Evolutionary conservation across 2,329 filamentous ascomycete genomes (phyloP).

Genomic region (Hansfordia pulvinata): DNA sequence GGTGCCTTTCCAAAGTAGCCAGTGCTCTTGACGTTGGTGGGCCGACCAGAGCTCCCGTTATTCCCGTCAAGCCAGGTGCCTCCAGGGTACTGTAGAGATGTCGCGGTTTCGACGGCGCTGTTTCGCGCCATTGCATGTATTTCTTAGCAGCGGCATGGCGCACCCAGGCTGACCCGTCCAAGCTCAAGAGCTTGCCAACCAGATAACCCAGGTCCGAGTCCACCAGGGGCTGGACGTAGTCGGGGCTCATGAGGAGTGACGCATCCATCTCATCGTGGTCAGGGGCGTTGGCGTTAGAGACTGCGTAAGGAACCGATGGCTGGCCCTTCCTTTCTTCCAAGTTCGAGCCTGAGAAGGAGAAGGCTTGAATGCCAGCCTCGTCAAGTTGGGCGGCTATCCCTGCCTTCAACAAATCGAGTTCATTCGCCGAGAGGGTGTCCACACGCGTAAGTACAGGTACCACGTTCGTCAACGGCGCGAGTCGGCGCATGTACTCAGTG

Average conservation of each 20-base stretch:
- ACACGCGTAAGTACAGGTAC: slow-evolving; percentile 70
- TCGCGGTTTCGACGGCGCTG: slow-evolving; percentile 10
- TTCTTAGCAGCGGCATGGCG: slow-evolving; percentile 76
- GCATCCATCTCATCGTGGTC: slow-evolving; percentile 84
- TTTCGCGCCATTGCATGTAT: slow-evolving; percentile 55
- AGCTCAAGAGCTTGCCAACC: slow-evolving; percentile 63
- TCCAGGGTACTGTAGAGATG: slow-evolving; percentile 22
- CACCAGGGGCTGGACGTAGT: slow-evolving; percentile 72
- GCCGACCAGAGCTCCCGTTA: slow-evolving; percentile 8
- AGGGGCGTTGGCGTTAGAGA: slow-evolving; percentile 59
- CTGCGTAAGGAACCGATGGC: slow-evolving; percentile 47
- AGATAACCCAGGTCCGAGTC: slow-evolving; percentile 60
- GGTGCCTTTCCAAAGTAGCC: slow-evolving; percentile 38
- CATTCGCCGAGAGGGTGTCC: slow-evolving; percentile 50
- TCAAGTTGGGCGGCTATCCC: slow-evolving; percentile 41
- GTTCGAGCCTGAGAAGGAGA: slow-evolving; percentile 44
- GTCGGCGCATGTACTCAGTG: slow-evolving; percentile 54
- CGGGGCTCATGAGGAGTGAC: slow-evolving; percentile 81
- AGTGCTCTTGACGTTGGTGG: slow-evolving; percentile 38
- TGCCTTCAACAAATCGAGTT: slow-evolving; percentile 45
- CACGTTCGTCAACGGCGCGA: slow-evolving; percentile 67
- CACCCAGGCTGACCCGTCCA: slow-evolving; percentile 66
- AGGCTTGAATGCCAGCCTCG: slow-evolving; percentile 45
- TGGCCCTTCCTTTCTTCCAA: slow-evolving; percentile 9
- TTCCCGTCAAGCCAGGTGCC: slow-evolving; percentile 4